phyloP scores from a whole-genome alignment of 345 rosid species.

The Chamaenerion angustifolium region DNA sequence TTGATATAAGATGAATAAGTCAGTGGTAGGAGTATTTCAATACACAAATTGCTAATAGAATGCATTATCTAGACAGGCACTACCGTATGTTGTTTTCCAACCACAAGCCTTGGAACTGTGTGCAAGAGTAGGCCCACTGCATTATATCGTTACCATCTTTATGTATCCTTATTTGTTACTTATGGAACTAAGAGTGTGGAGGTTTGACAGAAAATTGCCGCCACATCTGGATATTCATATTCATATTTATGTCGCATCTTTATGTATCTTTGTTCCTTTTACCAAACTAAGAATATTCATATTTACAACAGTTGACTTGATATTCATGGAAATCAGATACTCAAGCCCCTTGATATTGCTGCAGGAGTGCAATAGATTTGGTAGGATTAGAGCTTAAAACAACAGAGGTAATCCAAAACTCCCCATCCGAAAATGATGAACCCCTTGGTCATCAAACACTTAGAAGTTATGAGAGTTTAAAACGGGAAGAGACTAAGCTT shows the following conservation, averaged over 20 bases:
- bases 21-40: too few relatives aligned
- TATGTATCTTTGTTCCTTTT: neutral
- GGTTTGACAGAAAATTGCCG: conserved; percentile 65
- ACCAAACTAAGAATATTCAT: too few relatives aligned
- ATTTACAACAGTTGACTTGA: too few relatives aligned
- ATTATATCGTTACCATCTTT: neutral
- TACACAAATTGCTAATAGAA: neutral
- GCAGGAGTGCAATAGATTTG: conserved; percentile 69
- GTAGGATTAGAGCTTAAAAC: conserved; percentile 56
- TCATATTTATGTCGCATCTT: too few relatives aligned
- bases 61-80: conserved; percentile 23
- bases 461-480: too few relatives aligned
- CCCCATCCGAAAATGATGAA: too few relatives aligned
- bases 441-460: too few relatives aligned
- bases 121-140: too few relatives aligned
- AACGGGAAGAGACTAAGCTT: conserved; percentile 15
- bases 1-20: too few relatives aligned
- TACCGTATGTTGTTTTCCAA: conserved; percentile 50
- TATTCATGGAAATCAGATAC: too few relatives aligned
- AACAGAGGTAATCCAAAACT: conserved; percentile 17
- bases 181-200: conserved; percentile 7
- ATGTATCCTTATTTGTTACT: neutral
- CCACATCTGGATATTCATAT: conserved; percentile 85
- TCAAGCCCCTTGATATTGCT: conserved; percentile 12
- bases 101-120: conserved; percentile 83